Evolutionary conservation across 2,329 filamentous ascomycete species (phyloP).

Genomic region (Aspergillus persii): DNA sequence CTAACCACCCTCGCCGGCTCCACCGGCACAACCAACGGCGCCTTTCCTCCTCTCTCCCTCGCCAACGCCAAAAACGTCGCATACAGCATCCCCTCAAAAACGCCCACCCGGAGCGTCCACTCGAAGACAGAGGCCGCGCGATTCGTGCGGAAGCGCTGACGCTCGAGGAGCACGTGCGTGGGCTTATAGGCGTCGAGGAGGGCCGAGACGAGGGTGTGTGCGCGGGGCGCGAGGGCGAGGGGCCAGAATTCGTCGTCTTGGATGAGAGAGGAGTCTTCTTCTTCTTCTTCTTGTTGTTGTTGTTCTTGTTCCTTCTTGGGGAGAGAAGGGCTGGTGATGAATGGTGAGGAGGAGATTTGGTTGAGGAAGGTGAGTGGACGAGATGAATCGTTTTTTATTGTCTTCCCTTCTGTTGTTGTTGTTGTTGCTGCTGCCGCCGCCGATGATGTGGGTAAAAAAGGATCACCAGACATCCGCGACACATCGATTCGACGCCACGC

Average conservation of each 20-base stretch:
- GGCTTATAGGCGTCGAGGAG: slow-evolving; percentile 55
- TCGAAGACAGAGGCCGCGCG: slow-evolving; percentile 66
- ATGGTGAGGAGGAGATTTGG: neutral
- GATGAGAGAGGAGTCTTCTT: neutral
- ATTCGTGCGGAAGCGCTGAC: slow-evolving; percentile 63
- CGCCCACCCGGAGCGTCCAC: slow-evolving; percentile 81
- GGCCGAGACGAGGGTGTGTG: slow-evolving; percentile 54
- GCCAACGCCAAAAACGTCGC: slow-evolving; percentile 60
- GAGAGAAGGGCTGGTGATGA: too few relatives aligned
- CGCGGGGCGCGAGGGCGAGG: slow-evolving; percentile 52
- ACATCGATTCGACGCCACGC: slow-evolving; percentile 45
- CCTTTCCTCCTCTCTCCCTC: neutral
- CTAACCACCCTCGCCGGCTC: slow-evolving; percentile 18
- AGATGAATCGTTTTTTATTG: too few relatives aligned
- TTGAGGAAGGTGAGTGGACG: too few relatives aligned
- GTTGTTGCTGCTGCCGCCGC: neutral
- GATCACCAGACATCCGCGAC: slow-evolving; percentile 18
- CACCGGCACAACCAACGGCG: slow-evolving; percentile 11
- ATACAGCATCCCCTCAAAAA: slow-evolving; percentile 78
- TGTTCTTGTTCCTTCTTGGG: too few relatives aligned
- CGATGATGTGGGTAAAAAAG: neutral
- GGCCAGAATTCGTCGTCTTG: slow-evolving; percentile 49
- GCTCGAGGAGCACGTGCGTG: slow-evolving; percentile 68
- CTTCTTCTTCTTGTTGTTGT: neutral
- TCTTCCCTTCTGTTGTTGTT: too few relatives aligned